These are phyloP conservation scores for Russula virescens DNA, from an alignment of 768 basidiomycete species.

Conservation along the genomic window DNA sequence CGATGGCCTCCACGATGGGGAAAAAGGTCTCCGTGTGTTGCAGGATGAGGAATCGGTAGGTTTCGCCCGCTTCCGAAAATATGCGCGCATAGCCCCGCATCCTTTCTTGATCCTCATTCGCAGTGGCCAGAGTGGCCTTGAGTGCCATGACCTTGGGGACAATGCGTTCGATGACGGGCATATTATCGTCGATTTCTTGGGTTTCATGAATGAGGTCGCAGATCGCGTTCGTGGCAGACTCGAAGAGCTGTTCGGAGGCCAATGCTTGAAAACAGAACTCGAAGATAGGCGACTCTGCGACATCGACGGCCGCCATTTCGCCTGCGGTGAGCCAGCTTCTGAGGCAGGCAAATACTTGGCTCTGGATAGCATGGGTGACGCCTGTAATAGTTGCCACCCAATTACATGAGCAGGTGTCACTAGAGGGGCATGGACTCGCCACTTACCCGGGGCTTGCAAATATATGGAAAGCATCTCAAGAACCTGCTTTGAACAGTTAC, in stretches of 20 bases:
- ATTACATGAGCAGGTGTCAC: conserved; percentile 7
- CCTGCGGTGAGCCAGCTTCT: conserved; percentile 86
- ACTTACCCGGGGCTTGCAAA: conserved; percentile 77
- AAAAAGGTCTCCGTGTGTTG: conserved; percentile 91
- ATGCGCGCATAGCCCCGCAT: conserved; percentile 87
- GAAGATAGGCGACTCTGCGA: conserved; percentile 78
- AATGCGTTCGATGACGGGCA: conserved; percentile 80
- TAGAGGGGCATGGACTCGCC: not conserved
- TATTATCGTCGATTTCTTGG: conserved; percentile 93
- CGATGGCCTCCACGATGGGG: conserved; percentile 92
- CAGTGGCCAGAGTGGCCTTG: conserved; percentile 50
- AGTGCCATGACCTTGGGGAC: conserved; percentile 82
- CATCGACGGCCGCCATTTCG: conserved; percentile 58
- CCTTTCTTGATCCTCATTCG: conserved; percentile 76
- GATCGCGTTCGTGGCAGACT: conserved; percentile 84
- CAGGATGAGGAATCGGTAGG: conserved; percentile 81
- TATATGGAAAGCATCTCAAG: conserved; percentile 82
- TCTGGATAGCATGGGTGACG: conserved; percentile 71
- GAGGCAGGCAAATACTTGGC: conserved; percentile 77
- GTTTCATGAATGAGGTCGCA: conserved; percentile 98
- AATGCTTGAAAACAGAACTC: conserved; percentile 80
- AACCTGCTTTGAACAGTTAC: conserved; percentile 63
- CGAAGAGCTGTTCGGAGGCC: conserved; percentile 81
- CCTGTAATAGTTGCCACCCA: conserved; percentile 42
- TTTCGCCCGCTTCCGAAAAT: conserved; percentile 97